Percentiles rank a stretch among this genome's conserved stretches.
These are phyloP conservation scores for Phyllachora maydis DNA, from an alignment of 2,329 filamentous ascomycete species.

Conservation along the genomic window DNA sequence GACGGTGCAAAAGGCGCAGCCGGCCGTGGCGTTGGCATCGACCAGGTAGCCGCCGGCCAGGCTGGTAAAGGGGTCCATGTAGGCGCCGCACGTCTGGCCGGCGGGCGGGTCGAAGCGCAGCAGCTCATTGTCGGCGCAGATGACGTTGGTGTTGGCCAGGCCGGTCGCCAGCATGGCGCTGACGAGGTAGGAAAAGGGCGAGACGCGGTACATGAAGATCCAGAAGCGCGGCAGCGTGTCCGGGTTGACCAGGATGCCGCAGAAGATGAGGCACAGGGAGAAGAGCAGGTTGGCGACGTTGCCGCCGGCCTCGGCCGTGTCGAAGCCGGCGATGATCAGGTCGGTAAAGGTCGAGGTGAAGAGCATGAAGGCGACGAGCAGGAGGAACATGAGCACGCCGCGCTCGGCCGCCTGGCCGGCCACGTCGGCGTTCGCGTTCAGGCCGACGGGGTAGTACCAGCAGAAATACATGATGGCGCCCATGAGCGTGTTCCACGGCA, in stretches of 20 bases:
- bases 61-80: conserved; percentile 28
- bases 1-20: conserved; percentile 35
- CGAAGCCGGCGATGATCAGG: conserved; percentile 56
- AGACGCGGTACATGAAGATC: conserved; percentile 70
- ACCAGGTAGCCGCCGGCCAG: conserved; percentile 29
- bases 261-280: conserved; percentile 54
- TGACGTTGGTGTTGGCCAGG: conserved; percentile 43
- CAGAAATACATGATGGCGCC: conserved; percentile 56
- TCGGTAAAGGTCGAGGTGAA: conserved; percentile 68
- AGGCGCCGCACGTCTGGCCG: conserved; percentile 37
- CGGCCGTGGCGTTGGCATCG: conserved; percentile 21
- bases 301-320: conserved; percentile 53
- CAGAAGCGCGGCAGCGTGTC: conserved; percentile 49
- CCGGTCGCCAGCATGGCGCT: conserved; percentile 50
- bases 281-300: conserved; percentile 62
- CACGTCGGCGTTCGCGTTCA: conserved; percentile 46
- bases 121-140: conserved; percentile 50
- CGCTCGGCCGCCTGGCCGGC: conserved; percentile 44
- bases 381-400: conserved; percentile 60
- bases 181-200: conserved; percentile 67
- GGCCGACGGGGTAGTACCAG: conserved; percentile 75
- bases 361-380: conserved; percentile 54
- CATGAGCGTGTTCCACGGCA: conserved; percentile 68
- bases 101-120: conserved; percentile 41
- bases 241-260: conserved; percentile 48